These are phyloP conservation scores for Anthracocystis setariae DNA, from an alignment of 1,284 basidiomycete species.

Conservation along the genomic window DNA sequence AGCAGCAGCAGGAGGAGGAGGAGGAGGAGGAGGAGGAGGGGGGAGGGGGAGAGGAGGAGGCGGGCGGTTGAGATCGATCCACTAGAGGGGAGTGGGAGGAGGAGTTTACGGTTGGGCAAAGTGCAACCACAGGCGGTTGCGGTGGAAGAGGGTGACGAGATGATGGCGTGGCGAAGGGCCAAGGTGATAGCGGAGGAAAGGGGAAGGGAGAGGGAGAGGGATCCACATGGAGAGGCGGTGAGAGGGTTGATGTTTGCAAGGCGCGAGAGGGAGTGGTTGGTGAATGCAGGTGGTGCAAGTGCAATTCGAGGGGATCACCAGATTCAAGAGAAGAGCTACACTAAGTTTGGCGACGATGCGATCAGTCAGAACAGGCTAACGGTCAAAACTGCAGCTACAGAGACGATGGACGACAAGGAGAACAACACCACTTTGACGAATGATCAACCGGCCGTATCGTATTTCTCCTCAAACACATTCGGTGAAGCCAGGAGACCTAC, in stretches of 20 bases:
- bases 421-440: neutral
- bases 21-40: conserved; percentile 13
- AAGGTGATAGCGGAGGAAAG: conserved; percentile 5
- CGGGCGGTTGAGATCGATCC: neutral
- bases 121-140: neutral
- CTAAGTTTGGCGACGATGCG: conserved; percentile 25
- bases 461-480: conserved; percentile 31
- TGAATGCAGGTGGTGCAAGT: conserved; percentile 26
- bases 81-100: neutral
- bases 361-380: neutral
- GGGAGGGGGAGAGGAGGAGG: neutral
- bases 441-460: neutral
- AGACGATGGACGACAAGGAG: conserved; percentile 14
- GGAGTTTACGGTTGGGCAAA: neutral
- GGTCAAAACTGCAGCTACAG: conserved; percentile 29
- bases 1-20: neutral
- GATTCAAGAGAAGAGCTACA: neutral
- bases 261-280: conserved; percentile 42
- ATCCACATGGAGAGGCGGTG: conserved; percentile 34
- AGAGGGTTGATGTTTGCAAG: conserved; percentile 41
- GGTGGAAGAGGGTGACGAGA: conserved; percentile 3
- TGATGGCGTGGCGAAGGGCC: neutral
- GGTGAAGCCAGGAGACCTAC: neutral
- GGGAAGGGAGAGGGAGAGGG: conserved; percentile 18
- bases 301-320: conserved; percentile 7